A percentile compares a stretch with the other conserved stretches of the same genome.
Evolutionary conservation across 768 basidiomycete genomes (phyloP).

Genomic region (Cubamyces sp.): DNA sequence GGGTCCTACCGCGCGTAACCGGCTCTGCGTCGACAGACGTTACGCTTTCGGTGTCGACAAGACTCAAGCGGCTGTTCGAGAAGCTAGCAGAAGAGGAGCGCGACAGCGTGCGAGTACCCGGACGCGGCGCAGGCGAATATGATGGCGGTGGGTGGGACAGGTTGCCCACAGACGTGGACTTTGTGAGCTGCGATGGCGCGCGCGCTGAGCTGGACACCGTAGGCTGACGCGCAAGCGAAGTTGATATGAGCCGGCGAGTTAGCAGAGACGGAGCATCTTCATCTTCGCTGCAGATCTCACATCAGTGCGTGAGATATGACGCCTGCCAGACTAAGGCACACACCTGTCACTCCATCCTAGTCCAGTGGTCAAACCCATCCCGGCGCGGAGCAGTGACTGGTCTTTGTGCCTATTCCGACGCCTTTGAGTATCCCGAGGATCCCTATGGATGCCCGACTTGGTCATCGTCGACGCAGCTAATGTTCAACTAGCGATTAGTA

Average conservation of each 20-base stretch:
- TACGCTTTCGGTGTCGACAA: constrained; percentile 12
- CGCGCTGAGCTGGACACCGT: constrained; percentile 23
- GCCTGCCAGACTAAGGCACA: neutral
- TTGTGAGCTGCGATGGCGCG: constrained; percentile 15
- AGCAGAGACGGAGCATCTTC: constrained; percentile 46
- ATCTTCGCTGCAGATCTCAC: constrained; percentile 38
- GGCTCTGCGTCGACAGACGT: constrained; percentile 7
- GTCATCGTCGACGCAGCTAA: constrained; percentile 32
- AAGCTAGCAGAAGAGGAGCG: constrained; percentile 21
- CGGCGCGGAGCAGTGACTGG: constrained; percentile 41
- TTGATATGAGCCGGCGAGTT: constrained; percentile 40
- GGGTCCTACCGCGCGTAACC: constrained; percentile 12
- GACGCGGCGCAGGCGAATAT: constrained; percentile 12
- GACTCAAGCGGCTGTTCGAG: constrained; percentile 17
- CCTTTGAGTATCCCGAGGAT: constrained; percentile 41
- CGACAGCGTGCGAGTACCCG: constrained; percentile 12
- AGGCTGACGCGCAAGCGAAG: constrained; percentile 33
- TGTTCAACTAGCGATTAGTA: constrained; percentile 2
- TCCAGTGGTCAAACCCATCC: constrained; percentile 46
- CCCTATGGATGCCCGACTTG: constrained; percentile 39
- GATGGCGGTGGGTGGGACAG: constrained; percentile 17
- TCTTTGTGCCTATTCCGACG: constrained; percentile 42
- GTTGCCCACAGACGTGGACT: constrained; percentile 15
- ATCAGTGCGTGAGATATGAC: neutral
- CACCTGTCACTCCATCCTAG: constrained; percentile 48